These are phyloP conservation scores for Astrephomene gubernaculifera DNA, from an alignment of 139 green algal species.

Conservation along the genomic window DNA sequence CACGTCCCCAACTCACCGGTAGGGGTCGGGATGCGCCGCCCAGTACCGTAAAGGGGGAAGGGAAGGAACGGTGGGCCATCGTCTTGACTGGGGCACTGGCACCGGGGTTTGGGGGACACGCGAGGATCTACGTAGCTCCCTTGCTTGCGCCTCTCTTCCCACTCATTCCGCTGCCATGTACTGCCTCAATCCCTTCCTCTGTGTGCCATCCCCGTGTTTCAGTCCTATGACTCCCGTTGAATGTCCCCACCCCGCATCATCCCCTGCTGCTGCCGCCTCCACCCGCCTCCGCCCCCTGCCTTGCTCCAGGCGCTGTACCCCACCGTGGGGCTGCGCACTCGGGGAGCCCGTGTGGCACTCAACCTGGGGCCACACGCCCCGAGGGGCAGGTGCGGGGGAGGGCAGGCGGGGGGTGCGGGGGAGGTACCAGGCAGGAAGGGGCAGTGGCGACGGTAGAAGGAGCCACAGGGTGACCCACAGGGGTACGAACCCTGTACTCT, in stretches of 20 bases:
- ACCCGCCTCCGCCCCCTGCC: no score
- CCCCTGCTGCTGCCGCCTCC: no score
- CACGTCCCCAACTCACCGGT: constrained; percentile 59
- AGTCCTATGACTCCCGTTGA: no score
- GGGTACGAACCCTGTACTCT: no score
- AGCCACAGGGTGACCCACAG: no score
- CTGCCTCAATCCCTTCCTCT: not conserved
- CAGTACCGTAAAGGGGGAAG: not conserved
- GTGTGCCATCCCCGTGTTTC: no score
- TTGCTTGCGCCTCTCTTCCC: not conserved
- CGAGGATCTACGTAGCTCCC: not conserved
- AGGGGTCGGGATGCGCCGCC: not conserved
- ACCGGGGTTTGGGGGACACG: not conserved
- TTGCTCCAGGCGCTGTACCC: constrained; percentile 68
- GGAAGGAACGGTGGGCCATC: not conserved
- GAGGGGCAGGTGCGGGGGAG: not conserved
- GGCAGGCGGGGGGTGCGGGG: no score
- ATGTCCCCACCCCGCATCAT: no score
- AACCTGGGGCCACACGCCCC: constrained; percentile 70
- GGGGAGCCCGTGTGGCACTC: constrained; percentile 70
- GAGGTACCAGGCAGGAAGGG: no score
- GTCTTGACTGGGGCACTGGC: not conserved
- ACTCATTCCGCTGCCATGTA: not conserved
- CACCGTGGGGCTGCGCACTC: constrained; percentile 77
- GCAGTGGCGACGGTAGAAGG: no score